Evolutionary conservation across 2,329 filamentous ascomycete species (phyloP).

Genomic region (Pezizomycotina sp.): DNA sequence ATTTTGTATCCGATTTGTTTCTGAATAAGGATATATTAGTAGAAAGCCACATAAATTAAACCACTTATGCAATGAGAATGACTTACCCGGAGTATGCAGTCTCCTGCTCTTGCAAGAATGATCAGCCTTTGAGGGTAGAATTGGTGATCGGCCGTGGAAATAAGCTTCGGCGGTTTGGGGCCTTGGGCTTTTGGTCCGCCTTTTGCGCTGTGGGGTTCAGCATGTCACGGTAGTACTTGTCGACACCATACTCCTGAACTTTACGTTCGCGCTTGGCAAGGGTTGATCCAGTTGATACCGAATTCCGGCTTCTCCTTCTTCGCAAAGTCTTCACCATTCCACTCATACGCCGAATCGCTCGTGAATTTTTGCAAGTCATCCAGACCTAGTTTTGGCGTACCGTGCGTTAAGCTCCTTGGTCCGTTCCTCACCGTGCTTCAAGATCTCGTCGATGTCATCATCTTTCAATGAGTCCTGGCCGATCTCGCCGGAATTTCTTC

Average conservation of each 20-base stretch:
- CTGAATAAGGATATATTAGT: no score
- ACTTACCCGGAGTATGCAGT: constrained; percentile 65
- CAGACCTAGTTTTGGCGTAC: constrained; percentile 90
- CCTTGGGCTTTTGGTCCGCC: constrained; percentile 79
- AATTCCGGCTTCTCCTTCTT: constrained; percentile 72
- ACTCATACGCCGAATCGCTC: constrained; percentile 93
- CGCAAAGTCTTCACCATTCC: constrained; percentile 95
- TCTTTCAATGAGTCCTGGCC: constrained; percentile 62
- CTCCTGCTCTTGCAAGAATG: constrained; percentile 86
- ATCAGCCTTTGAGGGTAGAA: constrained; percentile 77
- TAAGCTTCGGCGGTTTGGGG: constrained; percentile 85
- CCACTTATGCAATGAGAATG: no score
- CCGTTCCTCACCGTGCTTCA: constrained; percentile 70
- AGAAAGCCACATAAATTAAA: no score
- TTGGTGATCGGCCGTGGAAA: constrained; percentile 86
- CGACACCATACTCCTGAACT: constrained; percentile 94
- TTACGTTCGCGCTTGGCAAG: constrained; percentile 95
- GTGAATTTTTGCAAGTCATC: constrained; percentile 97
- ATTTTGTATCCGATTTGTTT: constrained; percentile 96
- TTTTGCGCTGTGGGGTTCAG: constrained; percentile 54
- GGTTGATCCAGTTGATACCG: constrained; percentile 92
- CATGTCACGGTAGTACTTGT: constrained; percentile 92
- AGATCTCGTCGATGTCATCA: constrained; percentile 77
- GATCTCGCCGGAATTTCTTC: constrained; percentile 31
- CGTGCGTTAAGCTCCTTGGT: constrained; percentile 82